Base-by-base conservation (phyloP, 257 asterid species). In the Orobanche coerulescens region DNA sequence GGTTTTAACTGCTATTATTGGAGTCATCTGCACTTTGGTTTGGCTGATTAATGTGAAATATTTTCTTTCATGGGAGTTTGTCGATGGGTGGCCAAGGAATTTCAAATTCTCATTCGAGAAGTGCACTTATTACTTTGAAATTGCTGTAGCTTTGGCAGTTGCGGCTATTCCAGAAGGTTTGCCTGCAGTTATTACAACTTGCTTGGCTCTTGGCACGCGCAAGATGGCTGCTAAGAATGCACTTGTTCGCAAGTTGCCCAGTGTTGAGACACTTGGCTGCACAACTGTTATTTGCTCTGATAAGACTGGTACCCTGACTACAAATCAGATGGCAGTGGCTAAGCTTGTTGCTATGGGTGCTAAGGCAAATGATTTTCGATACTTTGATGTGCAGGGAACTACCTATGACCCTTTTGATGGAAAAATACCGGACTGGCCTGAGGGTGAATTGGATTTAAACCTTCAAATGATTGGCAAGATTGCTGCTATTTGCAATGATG, bases 191-290 rank as follows among this genome's bases (percentile, higher is more conserved):
- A n/a, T n/a, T n/a, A n/a, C n/a, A n/a, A n/a, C n/a, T n/a, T n/a
- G n/a, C n/a, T n/a, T 92, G 81, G 98, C 98, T 0, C 95, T 92
- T 59, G 98, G 98, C 50, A 92, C 98, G 1, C 88, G 98, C 23
- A 92, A 92, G 81, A 92, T 92, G 98, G 98, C 98, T 76, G 97
- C 96, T 59, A 88, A 92, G 78, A 92, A 92, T 72, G 98, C 98
- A 34, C 98, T 92, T 51, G 98, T 92, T 67, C 93, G 98, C 50
- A 92, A 88, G 85, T 74, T 92, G 78, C 96, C 98, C 8, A 92
- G 98, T 77, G 98, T 92, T 54, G 98, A 92, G 78, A 92, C 96
- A 66, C 96, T 92, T 69, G 98, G 98, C 58, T 92, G 98, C 76
- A 92, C 98, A 20, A 92, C 96, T 50, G 98, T 92, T 53, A 92